Evolutionary conservation across 148 eudicot genomes (phyloP).

Genomic region (Hydrangea macrophylla): DNA sequence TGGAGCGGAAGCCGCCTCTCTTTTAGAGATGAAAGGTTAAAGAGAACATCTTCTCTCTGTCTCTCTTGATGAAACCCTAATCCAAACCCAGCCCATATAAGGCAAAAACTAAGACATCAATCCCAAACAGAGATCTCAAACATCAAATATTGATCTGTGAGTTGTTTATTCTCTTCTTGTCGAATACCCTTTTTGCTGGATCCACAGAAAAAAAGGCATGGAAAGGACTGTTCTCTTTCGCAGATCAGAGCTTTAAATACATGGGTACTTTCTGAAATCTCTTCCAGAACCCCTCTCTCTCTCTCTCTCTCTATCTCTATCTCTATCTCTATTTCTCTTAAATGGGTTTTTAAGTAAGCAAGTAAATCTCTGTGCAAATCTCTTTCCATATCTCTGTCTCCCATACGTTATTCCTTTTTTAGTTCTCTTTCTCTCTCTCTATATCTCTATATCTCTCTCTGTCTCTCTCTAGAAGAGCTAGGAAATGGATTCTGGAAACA

Average conservation of each 20-base stretch:
- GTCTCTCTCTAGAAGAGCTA: conserved; percentile 18
- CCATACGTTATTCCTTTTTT: neutral
- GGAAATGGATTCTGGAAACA: conserved; percentile 66
- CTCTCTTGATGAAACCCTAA: conserved; percentile 32
- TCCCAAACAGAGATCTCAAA: neutral
- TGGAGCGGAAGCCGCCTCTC: conserved; percentile 28
- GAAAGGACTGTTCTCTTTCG: neutral
- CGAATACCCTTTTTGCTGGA: neutral
- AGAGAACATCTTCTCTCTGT: neutral
- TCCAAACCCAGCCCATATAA: conserved; percentile 15
- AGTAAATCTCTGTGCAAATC: neutral
- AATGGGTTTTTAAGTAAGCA: conserved; percentile 28
- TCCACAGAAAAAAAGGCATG: neutral
- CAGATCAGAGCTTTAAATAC: conserved; percentile 5
- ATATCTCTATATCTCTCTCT: conserved; percentile 1
- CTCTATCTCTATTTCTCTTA: conserved; percentile 5
- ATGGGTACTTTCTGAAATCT: conserved; percentile 14
- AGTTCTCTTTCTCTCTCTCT: conserved; percentile 10
- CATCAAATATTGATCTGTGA: conserved; percentile 3
- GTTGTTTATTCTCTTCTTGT: conserved; percentile 1
- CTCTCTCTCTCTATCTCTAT: neutral
- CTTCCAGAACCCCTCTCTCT: conserved; percentile 8
- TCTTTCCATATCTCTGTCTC: conserved; percentile 28
- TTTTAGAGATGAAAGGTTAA: conserved; percentile 13
- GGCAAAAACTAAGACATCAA: neutral